phyloP scores from a whole-genome alignment of 2,329 filamentous ascomycete genomes.

The Calonectria pauciramosa region DNA sequence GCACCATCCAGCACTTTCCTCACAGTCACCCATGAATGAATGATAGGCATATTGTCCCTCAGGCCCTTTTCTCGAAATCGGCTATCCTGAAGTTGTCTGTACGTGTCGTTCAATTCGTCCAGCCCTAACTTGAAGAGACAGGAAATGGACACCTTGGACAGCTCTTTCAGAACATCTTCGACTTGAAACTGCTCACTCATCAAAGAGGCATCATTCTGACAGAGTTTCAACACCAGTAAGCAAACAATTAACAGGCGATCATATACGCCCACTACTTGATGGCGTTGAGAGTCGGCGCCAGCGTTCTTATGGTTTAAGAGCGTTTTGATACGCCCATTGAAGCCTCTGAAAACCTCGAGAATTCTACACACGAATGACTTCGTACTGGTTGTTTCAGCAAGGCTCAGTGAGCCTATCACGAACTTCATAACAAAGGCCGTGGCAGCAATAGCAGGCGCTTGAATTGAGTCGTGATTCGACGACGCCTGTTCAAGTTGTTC shows the following conservation, averaged over 20 bases:
- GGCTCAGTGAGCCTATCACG: conserved; percentile 57
- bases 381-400: conserved; percentile 51
- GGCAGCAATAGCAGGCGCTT: conserved; percentile 44
- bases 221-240: conserved; percentile 58
- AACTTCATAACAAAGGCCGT: conserved; percentile 65
- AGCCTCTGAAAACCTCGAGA: conserved; percentile 58
- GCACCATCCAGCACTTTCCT: conserved; percentile 67
- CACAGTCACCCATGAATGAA: conserved; percentile 71
- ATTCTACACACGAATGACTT: conserved; percentile 60
- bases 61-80: conserved; percentile 66
- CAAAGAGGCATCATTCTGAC: conserved; percentile 51
- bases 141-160: conserved; percentile 55
- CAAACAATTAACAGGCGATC: conserved; percentile 50
- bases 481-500: conserved; percentile 56
- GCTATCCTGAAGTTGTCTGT: conserved; percentile 61
- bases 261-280: conserved; percentile 43
- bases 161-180: conserved; percentile 63
- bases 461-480: conserved; percentile 12
- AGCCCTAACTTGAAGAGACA: conserved; percentile 60
- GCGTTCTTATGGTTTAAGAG: conserved; percentile 25
- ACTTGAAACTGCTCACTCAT: conserved; percentile 56
- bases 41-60: conserved; percentile 56
- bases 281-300: conserved; percentile 8
- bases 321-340: conserved; percentile 51
- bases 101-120: conserved; percentile 59